Percentiles rank a stretch among this genome's conserved stretches.
Evolutionary conservation across 2,329 filamentous ascomycete species (phyloP).

Genomic region (Colletotrichum filicis): DNA sequence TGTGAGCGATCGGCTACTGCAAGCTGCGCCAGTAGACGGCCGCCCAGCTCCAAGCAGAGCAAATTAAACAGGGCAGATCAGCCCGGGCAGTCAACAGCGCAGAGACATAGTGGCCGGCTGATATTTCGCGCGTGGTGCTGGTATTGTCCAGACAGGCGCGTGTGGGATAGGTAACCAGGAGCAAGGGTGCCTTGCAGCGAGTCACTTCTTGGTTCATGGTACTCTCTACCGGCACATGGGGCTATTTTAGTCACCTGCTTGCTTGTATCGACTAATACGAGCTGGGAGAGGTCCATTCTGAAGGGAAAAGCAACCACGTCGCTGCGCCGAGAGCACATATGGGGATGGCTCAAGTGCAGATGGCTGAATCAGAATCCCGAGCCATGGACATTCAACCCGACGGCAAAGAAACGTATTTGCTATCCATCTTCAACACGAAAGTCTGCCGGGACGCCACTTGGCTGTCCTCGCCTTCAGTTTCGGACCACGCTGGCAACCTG

Average conservation of each 20-base stretch:
- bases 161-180: not conserved
- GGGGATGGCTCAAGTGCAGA: slow-evolving; percentile 2
- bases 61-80: not conserved
- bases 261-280: slow-evolving; percentile 12
- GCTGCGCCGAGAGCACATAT: slow-evolving; percentile 8
- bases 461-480: not conserved
- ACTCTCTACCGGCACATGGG: slow-evolving; percentile 4
- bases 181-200: slow-evolving; percentile 4
- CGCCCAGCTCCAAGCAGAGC: slow-evolving; percentile 10
- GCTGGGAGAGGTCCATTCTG: not conserved
- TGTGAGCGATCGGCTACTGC: slow-evolving; percentile 16
- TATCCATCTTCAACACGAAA: not conserved
- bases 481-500: not conserved
- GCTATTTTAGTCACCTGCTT: slow-evolving; percentile 17
- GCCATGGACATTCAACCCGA: not conserved
- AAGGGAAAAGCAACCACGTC: slow-evolving; percentile 21
- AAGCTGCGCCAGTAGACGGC: slow-evolving; percentile 5
- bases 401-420: not conserved
- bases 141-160: not conserved
- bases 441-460: slow-evolving; percentile 15
- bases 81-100: not conserved
- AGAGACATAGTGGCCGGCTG: not conserved
- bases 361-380: not conserved
- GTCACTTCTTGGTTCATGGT: slow-evolving; percentile 8
- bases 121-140: not conserved